Conservation (phyloP, 2,329 filamentous ascomycete species). For the Fusarium buharicum region DNA sequence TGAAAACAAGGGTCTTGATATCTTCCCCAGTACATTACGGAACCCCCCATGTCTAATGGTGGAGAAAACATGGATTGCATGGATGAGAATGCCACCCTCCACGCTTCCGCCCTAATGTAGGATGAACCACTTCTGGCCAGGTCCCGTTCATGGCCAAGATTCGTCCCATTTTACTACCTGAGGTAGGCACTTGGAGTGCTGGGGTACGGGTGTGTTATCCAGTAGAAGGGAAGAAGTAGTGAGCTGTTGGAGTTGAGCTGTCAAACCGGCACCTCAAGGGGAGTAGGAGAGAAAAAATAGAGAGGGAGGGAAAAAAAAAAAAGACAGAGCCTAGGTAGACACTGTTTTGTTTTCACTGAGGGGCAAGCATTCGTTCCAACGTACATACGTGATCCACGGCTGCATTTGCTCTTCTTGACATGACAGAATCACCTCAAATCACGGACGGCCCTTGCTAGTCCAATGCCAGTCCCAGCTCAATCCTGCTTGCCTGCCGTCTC, state of each 20-base stretch:
- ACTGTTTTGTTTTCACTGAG: conserved; percentile 21
- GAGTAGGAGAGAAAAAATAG: not conserved
- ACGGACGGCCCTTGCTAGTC: conserved; percentile 28
- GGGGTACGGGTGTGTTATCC: conserved; percentile 27
- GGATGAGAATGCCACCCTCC: conserved; percentile 45
- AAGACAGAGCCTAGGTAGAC: not conserved
- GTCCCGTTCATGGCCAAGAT: conserved; percentile 44
- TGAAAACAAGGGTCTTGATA: conserved; percentile 40
- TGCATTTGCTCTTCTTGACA: conserved; percentile 21
- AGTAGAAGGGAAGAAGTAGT: not conserved
- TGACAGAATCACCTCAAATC: conserved; percentile 25
- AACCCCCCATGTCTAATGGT: conserved; percentile 37
- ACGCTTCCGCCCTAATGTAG: conserved; percentile 49
- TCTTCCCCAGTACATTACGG: conserved; percentile 37
- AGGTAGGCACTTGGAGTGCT: conserved; percentile 27
- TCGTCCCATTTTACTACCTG: conserved; percentile 44
- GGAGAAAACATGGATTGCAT: conserved; percentile 36
- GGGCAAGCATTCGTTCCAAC: conserved; percentile 36
- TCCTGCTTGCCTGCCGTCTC: conserved; percentile 13
- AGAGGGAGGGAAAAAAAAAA: too few species aligned
- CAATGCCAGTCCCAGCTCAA: conserved; percentile 19
- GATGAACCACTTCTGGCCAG: conserved; percentile 47
- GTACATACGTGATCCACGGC: conserved; percentile 34
- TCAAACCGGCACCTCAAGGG: conserved; percentile 17
- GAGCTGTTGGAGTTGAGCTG: conserved; percentile 22